These are phyloP conservation scores for Lolium rigidum DNA, from an alignment of 176 grass and related monocot species.

Conservation along the genomic window DNA sequence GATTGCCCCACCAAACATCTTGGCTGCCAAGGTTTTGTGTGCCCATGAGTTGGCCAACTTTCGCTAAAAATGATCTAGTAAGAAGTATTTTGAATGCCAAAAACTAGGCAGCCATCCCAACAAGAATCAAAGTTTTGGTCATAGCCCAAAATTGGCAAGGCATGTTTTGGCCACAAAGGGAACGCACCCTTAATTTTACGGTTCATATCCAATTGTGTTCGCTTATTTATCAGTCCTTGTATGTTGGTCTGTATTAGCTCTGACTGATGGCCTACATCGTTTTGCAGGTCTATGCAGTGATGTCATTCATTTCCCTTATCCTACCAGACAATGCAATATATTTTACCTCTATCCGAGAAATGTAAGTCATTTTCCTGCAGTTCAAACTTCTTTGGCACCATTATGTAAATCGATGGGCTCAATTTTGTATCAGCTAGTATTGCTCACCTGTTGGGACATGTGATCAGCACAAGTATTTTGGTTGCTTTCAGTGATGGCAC, in stretches of 20 bases:
- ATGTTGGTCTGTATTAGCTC: neutral
- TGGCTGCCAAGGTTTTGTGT: neutral
- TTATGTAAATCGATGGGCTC: neutral
- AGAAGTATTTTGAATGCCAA: neutral
- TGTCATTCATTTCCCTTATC: conserved; percentile 92
- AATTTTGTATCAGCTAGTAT: conserved; percentile 11
- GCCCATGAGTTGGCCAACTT: neutral
- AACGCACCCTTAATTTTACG: neutral
- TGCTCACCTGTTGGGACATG: neutral
- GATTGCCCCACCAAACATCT: neutral
- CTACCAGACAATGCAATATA: conserved; percentile 75
- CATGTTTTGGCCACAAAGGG: neutral
- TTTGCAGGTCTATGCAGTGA: conserved; percentile 93
- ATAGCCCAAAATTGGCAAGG: neutral
- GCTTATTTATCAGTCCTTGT: neutral
- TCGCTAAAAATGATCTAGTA: neutral
- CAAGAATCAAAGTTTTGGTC: neutral
- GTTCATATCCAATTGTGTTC: neutral
- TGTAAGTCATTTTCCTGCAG: conserved; percentile 63
- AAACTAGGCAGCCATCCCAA: neutral
- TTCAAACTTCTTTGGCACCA: neutral
- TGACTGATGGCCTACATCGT: neutral
- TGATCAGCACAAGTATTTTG: neutral
- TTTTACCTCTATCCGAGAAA: conserved; percentile 92
- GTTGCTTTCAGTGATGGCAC: neutral